Evolutionary conservation across 148 eudicot species (phyloP).

Genomic region (Camellia lanceoleosa): DNA sequence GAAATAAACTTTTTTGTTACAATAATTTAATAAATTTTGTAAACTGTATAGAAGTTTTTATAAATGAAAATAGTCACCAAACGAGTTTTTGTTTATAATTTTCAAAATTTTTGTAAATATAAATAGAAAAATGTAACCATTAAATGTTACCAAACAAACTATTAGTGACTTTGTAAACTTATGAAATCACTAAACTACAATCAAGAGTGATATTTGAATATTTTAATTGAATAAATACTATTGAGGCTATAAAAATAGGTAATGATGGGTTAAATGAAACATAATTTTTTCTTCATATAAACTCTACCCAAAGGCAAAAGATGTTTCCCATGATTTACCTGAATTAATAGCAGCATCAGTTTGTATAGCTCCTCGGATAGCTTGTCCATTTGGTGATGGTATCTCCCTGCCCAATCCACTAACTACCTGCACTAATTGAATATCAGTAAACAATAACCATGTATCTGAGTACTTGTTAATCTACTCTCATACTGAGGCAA

Average conservation of each 20-base stretch:
- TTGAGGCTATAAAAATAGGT: not conserved
- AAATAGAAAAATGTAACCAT: no score
- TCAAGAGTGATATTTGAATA: not conserved
- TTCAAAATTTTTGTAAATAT: no score
- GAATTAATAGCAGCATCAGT: constrained; percentile 97
- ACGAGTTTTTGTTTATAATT: no score
- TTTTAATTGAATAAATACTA: not conserved
- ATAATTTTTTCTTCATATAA: not conserved
- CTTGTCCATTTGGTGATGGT: constrained; percentile 93
- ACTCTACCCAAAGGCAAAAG: not conserved
- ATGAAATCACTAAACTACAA: not conserved
- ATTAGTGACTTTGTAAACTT: no score
- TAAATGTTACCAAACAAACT: no score
- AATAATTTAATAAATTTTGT: no score
- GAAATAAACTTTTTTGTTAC: no score
- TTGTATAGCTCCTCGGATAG: constrained; percentile 95
- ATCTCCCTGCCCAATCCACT: constrained; percentile 97
- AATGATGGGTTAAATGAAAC: not conserved
- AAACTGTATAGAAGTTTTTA: no score
- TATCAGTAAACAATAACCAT: not conserved
- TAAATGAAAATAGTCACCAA: no score
- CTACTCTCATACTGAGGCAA: not conserved
- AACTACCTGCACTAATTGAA: constrained; percentile 56
- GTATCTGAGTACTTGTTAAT: not conserved
- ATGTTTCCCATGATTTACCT: constrained; percentile 34